Conservation (phyloP, 2,329 filamentous ascomycete genomes). For the Neopestalotiopsis sp. region DNA sequence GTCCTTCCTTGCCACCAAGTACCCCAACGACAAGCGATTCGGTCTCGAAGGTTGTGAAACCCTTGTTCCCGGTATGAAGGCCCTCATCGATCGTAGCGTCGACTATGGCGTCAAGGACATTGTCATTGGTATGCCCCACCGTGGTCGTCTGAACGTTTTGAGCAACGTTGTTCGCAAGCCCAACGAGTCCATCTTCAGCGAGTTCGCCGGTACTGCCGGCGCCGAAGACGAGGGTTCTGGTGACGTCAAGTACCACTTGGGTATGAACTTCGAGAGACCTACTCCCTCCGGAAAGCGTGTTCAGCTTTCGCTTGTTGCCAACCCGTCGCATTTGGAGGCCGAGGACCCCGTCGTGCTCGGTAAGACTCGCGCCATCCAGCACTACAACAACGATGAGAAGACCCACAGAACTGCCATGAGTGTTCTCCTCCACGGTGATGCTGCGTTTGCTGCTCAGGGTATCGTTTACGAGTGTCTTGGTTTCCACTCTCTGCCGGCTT, state of each 20-base stretch:
- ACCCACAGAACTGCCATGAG: constrained; percentile 91
- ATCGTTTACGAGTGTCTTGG: constrained; percentile 98
- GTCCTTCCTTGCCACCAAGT: constrained; percentile 92
- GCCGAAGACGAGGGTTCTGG: constrained; percentile 95
- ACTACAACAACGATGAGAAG: constrained; percentile 97
- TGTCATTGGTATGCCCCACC: constrained; percentile 98
- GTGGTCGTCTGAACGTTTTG: constrained; percentile 95
- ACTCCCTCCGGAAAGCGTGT: constrained; percentile 98
- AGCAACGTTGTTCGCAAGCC: constrained; percentile 99
- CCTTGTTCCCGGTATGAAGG: constrained; percentile 98
- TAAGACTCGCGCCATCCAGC: constrained; percentile 96
- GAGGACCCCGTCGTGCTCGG: constrained; percentile 97
- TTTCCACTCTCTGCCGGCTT: constrained; percentile 93
- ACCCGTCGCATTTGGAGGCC: constrained; percentile 96
- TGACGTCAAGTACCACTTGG: constrained; percentile 98
- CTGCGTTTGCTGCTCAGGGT: constrained; percentile 94
- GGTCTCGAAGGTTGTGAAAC: constrained; percentile 97
- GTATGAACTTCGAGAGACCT: constrained; percentile 99
- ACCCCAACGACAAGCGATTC: constrained; percentile 99
- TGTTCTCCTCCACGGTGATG: constrained; percentile 94
- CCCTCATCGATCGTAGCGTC: constrained; percentile 95
- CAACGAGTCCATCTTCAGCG: constrained; percentile 99
- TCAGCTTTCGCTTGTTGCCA: constrained; percentile 97
- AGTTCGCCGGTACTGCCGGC: constrained; percentile 88
- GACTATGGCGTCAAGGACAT: constrained; percentile 99